Evolutionary conservation across 2,329 filamentous ascomycete species (phyloP).

Genomic region (Teratosphaeria destructans): DNA sequence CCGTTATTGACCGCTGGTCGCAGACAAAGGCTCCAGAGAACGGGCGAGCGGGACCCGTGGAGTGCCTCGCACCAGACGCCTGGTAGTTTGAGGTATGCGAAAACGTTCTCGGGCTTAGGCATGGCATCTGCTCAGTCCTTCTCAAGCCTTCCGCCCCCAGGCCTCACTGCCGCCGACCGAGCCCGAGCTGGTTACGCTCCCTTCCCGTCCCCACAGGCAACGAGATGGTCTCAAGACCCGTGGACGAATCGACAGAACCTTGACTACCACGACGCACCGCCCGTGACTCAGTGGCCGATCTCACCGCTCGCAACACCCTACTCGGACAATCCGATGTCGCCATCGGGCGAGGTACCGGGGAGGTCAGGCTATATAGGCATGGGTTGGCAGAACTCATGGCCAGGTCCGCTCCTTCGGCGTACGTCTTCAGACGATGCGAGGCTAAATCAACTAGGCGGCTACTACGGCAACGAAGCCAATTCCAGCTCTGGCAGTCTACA

Average conservation of each 20-base stretch:
- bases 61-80: conserved; percentile 14
- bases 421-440: conserved; percentile 21
- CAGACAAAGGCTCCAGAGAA: conserved; percentile 19
- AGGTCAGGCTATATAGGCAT: conserved; percentile 16
- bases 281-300: conserved; percentile 18
- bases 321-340: conserved; percentile 15
- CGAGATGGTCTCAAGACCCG: conserved; percentile 19
- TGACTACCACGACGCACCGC: conserved; percentile 14
- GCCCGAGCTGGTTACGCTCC: conserved; percentile 10
- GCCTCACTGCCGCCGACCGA: conserved; percentile 11
- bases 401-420: conserved; percentile 16
- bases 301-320: conserved; percentile 17
- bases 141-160: conserved; percentile 18
- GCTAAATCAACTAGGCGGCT: conserved; percentile 11
- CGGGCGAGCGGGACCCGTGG: conserved; percentile 19
- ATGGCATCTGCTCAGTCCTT: conserved; percentile 11
- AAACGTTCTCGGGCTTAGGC: conserved; percentile 10
- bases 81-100: conserved; percentile 18
- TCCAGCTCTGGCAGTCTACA: conserved; percentile 12
- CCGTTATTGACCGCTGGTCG: neutral
- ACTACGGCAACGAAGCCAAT: conserved; percentile 16
- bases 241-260: conserved; percentile 16
- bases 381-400: conserved; percentile 16
- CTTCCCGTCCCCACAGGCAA: conserved; percentile 14
- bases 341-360: conserved; percentile 12